These are phyloP conservation scores for Bruguiera gymnorhiza DNA, from an alignment of 345 rosid genomes.

Conservation along the genomic window DNA sequence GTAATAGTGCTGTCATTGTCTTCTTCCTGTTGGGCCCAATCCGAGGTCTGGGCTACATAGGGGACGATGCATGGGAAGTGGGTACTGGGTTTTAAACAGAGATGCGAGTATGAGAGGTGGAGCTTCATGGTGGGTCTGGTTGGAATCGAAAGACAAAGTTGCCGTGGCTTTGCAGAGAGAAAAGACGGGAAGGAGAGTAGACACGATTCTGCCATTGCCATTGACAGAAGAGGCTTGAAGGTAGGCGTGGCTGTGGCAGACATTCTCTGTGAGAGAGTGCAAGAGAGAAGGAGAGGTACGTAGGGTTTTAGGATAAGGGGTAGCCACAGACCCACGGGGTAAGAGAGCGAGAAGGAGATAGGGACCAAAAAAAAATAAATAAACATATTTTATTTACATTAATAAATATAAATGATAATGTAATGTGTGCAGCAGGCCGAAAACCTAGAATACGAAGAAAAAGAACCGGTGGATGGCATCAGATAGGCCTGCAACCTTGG, in stretches of 20 bases:
- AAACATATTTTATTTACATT: too few relatives aligned
- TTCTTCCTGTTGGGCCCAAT: conserved; percentile 31
- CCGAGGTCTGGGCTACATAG: conserved; percentile 56
- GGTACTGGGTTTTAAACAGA: conserved; percentile 41
- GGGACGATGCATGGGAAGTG: conserved; percentile 37
- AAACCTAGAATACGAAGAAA: too few relatives aligned
- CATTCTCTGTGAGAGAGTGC: conserved; percentile 22
- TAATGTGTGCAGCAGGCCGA: too few relatives aligned
- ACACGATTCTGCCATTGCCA: conserved; percentile 58
- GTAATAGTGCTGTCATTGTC: conserved; percentile 37
- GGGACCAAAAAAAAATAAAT: background rate
- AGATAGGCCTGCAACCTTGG: too few relatives aligned
- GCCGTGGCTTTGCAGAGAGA: conserved; percentile 36
- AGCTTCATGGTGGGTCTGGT: conserved; percentile 12
- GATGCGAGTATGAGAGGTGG: conserved; percentile 25
- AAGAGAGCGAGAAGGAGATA: background rate
- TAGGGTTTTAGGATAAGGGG: conserved; percentile 26
- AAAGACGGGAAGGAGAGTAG: conserved; percentile 42
- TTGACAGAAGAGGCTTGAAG: conserved; percentile 54
- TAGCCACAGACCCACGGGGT: background rate
- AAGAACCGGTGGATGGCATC: too few relatives aligned
- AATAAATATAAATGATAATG: too few relatives aligned
- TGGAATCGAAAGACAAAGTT: conserved; percentile 30
- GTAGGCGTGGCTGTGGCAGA: conserved; percentile 39
- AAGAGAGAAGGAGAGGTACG: conserved; percentile 7